These are phyloP conservation scores for Circinella umbellata DNA, from an alignment of 371 early-diverging fungal genomes.

Conservation along the genomic window DNA sequence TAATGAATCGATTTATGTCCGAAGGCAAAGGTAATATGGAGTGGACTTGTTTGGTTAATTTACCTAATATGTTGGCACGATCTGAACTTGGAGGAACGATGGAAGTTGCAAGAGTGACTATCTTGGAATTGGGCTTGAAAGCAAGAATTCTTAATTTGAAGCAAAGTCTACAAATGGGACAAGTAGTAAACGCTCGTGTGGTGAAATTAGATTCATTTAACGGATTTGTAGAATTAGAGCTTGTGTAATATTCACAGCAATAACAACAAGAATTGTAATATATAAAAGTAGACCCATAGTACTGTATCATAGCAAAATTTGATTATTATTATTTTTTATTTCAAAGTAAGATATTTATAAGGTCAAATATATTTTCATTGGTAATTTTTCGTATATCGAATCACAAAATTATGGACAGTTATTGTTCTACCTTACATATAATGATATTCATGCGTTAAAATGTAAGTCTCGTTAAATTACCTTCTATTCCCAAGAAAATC, in stretches of 20 bases:
- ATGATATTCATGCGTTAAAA: no score
- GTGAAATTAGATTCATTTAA: slow-evolving; percentile 23
- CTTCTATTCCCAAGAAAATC: no score
- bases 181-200: slow-evolving; percentile 36
- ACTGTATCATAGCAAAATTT: no score
- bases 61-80: slow-evolving; percentile 4
- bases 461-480: no score
- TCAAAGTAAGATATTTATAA: no score
- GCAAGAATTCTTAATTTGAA: slow-evolving; percentile 34
- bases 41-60: slow-evolving; percentile 36
- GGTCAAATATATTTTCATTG: no score
- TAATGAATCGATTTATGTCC: slow-evolving; percentile 33
- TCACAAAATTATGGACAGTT: no score
- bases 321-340: no score
- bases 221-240: slow-evolving; percentile 29
- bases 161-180: slow-evolving; percentile 31
- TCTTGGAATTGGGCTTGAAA: slow-evolving; percentile 45
- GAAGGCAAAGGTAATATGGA: slow-evolving; percentile 30
- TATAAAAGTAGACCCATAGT: no score
- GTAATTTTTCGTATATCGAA: no score
- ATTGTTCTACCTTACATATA: no score
- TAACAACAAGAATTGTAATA: no score
- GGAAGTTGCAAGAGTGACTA: slow-evolving; percentile 34
- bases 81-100: slow-evolving; percentile 39
- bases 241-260: neutral